A percentile compares a stretch with the other conserved stretches of the same genome.
Evolutionary conservation across 2,329 filamentous ascomycete genomes (phyloP).

Genomic region (Penicillium sclerotiorum): DNA sequence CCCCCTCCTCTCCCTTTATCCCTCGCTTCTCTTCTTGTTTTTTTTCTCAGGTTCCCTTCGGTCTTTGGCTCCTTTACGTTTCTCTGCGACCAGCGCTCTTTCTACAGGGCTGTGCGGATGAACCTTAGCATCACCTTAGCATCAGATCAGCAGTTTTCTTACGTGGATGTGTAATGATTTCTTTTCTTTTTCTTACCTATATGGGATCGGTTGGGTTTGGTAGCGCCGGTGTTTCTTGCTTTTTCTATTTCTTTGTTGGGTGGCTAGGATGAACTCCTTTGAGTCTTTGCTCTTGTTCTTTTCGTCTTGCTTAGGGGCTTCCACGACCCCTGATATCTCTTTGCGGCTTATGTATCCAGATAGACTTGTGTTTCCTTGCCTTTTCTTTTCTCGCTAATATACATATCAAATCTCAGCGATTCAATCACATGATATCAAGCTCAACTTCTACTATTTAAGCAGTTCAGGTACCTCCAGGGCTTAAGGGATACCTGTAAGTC

Average conservation of each 20-base stretch:
- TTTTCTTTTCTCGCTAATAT: not conserved
- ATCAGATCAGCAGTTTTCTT: constrained; percentile 4
- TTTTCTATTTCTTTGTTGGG: not conserved
- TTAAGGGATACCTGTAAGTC: too few species aligned
- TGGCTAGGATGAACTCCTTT: not conserved
- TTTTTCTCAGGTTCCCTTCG: too few species aligned
- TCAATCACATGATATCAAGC: not conserved
- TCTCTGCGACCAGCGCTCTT: not conserved
- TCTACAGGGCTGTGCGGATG: not conserved
- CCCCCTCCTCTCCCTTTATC: not conserved
- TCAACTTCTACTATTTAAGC: too few species aligned
- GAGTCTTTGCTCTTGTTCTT: not conserved
- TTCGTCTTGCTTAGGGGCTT: not conserved
- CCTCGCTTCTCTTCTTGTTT: not conserved
- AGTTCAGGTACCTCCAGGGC: too few species aligned
- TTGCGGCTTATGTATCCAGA: constrained; percentile 1
- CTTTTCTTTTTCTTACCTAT: not conserved
- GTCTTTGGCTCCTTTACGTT: too few species aligned
- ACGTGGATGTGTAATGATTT: constrained; percentile 16
- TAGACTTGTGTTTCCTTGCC: not conserved
- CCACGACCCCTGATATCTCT: not conserved
- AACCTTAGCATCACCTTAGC: not conserved
- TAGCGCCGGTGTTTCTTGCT: constrained; percentile 17
- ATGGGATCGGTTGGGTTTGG: not conserved
- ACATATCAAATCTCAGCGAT: not conserved